Evolutionary conservation across 352 stramenopile species (phyloP).

Genomic region (Pythium brachiatum): DNA sequence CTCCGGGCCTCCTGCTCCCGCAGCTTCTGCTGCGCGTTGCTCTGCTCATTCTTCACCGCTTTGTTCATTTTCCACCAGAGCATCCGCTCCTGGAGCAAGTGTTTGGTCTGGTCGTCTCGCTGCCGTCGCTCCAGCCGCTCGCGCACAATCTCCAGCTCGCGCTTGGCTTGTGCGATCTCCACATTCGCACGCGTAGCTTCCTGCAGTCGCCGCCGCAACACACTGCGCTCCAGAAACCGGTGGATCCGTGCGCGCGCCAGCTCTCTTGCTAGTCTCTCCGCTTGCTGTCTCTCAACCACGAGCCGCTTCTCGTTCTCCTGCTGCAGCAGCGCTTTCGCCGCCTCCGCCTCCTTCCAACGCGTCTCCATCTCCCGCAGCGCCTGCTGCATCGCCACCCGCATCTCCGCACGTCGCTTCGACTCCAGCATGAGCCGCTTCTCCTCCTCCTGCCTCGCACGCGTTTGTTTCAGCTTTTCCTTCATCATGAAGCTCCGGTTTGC

Average conservation of each 20-base stretch:
- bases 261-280: not conserved
- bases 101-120: not conserved
- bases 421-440: constrained; percentile 39
- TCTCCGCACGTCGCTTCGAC: constrained; percentile 29
- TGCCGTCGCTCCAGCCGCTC: constrained; percentile 12
- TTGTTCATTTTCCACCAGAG: constrained; percentile 18
- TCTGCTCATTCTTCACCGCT: not conserved
- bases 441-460: constrained; percentile 45
- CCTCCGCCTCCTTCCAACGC: constrained; percentile 32
- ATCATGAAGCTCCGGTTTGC: constrained; percentile 38
- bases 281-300: not conserved
- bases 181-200: constrained; percentile 3
- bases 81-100: constrained; percentile 13
- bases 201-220: constrained; percentile 14
- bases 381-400: constrained; percentile 33
- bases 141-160: not conserved
- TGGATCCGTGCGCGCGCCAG: constrained; percentile 9
- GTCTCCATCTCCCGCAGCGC: constrained; percentile 37
- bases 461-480: constrained; percentile 41
- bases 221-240: constrained; percentile 15
- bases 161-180: constrained; percentile 3
- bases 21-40: not conserved
- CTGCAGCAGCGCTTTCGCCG: not conserved
- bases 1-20: not conserved
- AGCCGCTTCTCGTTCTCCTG: not conserved